Conservation (phyloP, 805 yeast species). For the Ascoidea asiatica region DNA sequence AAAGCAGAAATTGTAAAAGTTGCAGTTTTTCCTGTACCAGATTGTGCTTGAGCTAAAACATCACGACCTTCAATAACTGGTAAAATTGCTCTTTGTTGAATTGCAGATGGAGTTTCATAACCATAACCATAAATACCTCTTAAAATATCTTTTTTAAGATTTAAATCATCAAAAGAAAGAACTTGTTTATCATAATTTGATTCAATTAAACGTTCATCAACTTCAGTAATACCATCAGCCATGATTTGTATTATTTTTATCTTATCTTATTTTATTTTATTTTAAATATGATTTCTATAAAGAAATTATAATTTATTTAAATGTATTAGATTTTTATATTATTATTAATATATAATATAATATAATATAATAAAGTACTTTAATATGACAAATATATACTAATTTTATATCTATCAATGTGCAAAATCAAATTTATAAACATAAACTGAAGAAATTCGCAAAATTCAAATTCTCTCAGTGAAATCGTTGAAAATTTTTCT, state of each 20-base stretch:
- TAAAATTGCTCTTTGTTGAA: constrained; percentile 69
- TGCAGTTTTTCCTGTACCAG: constrained; percentile 89
- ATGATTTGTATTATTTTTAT: constrained; percentile 19
- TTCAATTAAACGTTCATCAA: constrained; percentile 75
- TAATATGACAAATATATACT: no score
- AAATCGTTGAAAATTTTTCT: no score
- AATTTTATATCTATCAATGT: no score
- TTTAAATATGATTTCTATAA: neutral
- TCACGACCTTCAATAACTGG: constrained; percentile 59
- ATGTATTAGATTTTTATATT: no score
- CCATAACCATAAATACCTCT: constrained; percentile 67
- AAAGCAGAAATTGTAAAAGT: constrained; percentile 70
- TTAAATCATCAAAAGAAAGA: constrained; percentile 59
- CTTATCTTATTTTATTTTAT: no score
- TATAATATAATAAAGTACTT: no score
- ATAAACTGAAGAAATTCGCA: no score
- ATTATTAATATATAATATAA: no score
- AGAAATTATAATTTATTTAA: no score
- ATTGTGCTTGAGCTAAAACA: constrained; percentile 71
- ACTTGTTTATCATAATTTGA: constrained; percentile 92
- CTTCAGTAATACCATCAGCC: constrained; percentile 66
- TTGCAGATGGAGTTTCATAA: constrained; percentile 70
- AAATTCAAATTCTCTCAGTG: no score
- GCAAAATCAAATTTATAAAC: no score
- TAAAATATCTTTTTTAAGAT: constrained; percentile 57